Evolutionary conservation across 2,329 filamentous ascomycete species (phyloP).

Genomic region (Cordyceps javanica): DNA sequence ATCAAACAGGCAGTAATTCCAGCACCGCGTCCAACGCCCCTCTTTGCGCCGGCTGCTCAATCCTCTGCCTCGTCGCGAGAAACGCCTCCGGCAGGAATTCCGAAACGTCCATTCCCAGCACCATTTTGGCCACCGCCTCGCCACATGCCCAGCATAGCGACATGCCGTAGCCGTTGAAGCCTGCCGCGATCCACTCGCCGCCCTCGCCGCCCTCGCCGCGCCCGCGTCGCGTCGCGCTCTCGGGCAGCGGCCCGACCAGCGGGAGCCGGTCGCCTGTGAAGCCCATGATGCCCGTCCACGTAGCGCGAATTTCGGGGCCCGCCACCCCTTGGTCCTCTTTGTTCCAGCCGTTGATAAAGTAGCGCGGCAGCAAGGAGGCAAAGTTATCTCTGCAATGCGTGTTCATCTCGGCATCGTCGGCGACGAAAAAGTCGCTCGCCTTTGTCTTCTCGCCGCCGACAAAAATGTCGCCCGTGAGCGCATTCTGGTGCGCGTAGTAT

Average conservation of each 20-base stretch:
- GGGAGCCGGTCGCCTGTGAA: conserved; percentile 40
- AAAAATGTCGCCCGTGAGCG: conserved; percentile 35
- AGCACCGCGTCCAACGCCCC: not conserved
- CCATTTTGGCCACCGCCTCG: conserved; percentile 22
- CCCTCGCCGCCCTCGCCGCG: conserved; percentile 24
- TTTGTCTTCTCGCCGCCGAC: conserved; percentile 39
- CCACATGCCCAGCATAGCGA: conserved; percentile 40
- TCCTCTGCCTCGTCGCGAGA: not conserved
- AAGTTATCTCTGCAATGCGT: conserved; percentile 25
- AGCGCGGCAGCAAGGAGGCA: conserved; percentile 28
- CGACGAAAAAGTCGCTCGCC: conserved; percentile 31
- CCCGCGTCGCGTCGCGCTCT: conserved; percentile 16
- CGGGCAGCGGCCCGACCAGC: conserved; percentile 38
- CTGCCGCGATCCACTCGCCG: conserved; percentile 39
- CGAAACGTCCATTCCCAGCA: conserved; percentile 11
- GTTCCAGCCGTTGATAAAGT: conserved; percentile 28
- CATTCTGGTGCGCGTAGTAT: conserved; percentile 3
- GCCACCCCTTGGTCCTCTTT: not conserved
- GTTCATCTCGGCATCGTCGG: conserved; percentile 33
- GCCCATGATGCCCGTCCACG: conserved; percentile 43
- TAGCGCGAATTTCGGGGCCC: conserved; percentile 24
- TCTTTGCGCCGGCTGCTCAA: not conserved
- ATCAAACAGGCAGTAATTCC: not conserved
- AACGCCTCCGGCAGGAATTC: conserved; percentile 10
- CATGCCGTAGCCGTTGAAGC: conserved; percentile 42